phyloP scores from a whole-genome alignment of 31 red algal species.

The Bonnemaisonia californica region DNA sequence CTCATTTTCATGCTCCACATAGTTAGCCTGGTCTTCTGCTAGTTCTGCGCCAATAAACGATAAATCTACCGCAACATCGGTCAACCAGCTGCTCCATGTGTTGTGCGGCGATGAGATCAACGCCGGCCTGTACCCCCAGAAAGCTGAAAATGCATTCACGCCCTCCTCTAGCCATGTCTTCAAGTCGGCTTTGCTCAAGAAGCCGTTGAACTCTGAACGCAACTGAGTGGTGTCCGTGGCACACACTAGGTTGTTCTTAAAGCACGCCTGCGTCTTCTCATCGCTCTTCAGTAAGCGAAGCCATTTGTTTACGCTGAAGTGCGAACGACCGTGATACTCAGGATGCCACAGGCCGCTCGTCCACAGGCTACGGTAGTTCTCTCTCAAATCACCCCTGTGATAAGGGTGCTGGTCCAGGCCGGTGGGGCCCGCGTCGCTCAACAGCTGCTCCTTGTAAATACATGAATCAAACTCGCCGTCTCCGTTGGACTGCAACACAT shows the following conservation, averaged over 20 bases:
- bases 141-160: constrained; percentile 49
- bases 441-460: constrained; percentile 50
- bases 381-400: constrained; percentile 32
- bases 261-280: constrained; percentile 51
- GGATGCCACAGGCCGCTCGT: constrained; percentile 65
- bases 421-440: constrained; percentile 31
- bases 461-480: not conserved
- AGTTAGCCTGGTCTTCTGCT: constrained; percentile 58
- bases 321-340: constrained; percentile 77
- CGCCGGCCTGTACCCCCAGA: constrained; percentile 71
- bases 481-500: not conserved
- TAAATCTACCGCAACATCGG: constrained; percentile 33
- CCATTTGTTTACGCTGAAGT: constrained; percentile 64
- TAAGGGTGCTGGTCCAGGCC: constrained; percentile 50
- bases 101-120: constrained; percentile 82
- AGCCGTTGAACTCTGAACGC: constrained; percentile 60
- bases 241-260: constrained; percentile 54
- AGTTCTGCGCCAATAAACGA: constrained; percentile 71
- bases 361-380: constrained; percentile 43
- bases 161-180: constrained; percentile 65
- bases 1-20: constrained; percentile 33
- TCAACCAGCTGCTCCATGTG: constrained; percentile 63
- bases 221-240: constrained; percentile 28
- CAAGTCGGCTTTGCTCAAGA: constrained; percentile 15
- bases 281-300: constrained; percentile 22